phyloP scores from a whole-genome alignment of 352 stramenopile genomes.

The Globisporangium nunn region DNA sequence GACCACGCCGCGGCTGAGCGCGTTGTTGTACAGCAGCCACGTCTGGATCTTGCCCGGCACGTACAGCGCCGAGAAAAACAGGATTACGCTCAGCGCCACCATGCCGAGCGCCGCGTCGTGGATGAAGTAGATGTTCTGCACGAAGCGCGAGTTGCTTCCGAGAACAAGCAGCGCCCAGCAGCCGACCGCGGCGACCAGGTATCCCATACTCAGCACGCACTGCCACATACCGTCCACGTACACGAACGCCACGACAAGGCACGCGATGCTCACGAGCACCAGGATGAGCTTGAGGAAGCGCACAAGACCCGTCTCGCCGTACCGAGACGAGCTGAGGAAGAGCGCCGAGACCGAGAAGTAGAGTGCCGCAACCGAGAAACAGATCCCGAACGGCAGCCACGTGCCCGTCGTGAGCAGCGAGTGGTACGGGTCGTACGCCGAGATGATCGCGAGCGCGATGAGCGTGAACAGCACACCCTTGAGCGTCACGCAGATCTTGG shows the following conservation, averaged over 20 bases:
- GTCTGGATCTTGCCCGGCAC: conserved; percentile 93
- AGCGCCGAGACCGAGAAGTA: conserved; percentile 63
- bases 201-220: conserved; percentile 90
- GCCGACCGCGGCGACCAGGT: conserved; percentile 85
- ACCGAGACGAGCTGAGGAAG: conserved; percentile 48
- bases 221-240: conserved; percentile 84
- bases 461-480: conserved; percentile 87
- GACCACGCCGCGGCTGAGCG: conserved; percentile 92
- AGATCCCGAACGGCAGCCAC: conserved; percentile 57
- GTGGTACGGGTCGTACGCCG: conserved; percentile 62
- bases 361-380: conserved; percentile 33
- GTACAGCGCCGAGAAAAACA: conserved; percentile 86
- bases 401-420: conserved; percentile 44
- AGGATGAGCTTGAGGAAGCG: conserved; percentile 68
- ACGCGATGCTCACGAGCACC: conserved; percentile 66
- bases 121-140: conserved; percentile 90
- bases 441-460: conserved; percentile 83
- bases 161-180: conserved; percentile 81
- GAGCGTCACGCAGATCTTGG: conserved; percentile 88
- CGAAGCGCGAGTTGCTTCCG: conserved; percentile 84
- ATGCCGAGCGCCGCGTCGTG: conserved; percentile 93
- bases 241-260: conserved; percentile 62
- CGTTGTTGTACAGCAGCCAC: conserved; percentile 97
- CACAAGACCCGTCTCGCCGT: conserved; percentile 55
- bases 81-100: conserved; percentile 89